Evolutionary conservation across 495 filamentous ascomycete species (phyloP), one percentile per base, ranked within the genome.

Genomic region (Mycothermus thermophilus): DNA sequence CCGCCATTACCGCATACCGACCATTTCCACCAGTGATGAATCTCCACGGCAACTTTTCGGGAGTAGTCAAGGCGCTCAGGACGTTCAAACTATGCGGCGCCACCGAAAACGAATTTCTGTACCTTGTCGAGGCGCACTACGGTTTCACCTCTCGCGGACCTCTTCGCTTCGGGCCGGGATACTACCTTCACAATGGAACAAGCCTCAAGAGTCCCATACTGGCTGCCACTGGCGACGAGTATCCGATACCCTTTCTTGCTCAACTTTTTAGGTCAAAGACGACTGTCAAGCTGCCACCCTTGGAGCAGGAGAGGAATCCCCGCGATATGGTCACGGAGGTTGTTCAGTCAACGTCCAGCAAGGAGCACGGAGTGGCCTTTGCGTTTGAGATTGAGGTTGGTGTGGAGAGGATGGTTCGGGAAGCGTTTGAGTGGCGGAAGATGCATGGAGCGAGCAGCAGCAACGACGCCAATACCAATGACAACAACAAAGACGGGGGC

Each of bases 361-460:
- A 13, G 25, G 18, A 24, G 14, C 11, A 21, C 3, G 30, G 30
- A 7, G 40, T 42, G 5, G 24, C 26, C 17, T 41, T 41, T n/a
- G 12, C 19, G 29, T 35, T 32, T 11, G 26, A 25, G 12, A 18
- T 41, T 10, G 38, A 35, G 25, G 38, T 41, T 13, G 32, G 38
- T 5, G 16, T 10, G 3, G 25, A 40, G 17, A 22, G 13, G 15
- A 20, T 16, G 25, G 14, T 12, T 14, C 27, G 42, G n/a, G 38
- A 41, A 20, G 42, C 30, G 24, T 45, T 45, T 24, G 42, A 41
- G 18, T 45, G 37, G 38, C n/a, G 33, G 16, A 37, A 40, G 30
- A 35, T 25, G 29, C 16, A 16, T 20, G 30, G 34, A 16, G n/a
- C n/a, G n/a, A n/a, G n/a, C n/a, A n/a, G n/a, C n/a, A n/a, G n/a